Evolutionary conservation across 2,329 filamentous ascomycete species (phyloP), one percentile per base, ranked within the genome.

Genomic region (Aspergillus fijiensis): DNA sequence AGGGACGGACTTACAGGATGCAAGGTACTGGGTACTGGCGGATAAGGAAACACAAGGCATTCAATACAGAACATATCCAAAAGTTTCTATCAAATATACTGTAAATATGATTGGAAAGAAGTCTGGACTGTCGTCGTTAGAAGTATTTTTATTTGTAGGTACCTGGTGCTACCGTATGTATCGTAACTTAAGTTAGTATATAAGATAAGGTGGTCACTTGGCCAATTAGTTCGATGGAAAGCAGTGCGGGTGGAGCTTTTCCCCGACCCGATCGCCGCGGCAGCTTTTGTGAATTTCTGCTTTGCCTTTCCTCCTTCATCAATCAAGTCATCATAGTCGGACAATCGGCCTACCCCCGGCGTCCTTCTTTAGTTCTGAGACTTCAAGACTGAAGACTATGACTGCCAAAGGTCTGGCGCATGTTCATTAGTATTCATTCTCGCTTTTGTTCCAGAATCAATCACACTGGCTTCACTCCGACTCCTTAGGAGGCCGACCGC

Each of bases 401-500:
- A 42, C 23, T 54, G 35, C 49, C 29, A 9, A 12, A 12, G 11
- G 16, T 16, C 42, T n/a, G 12, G 6, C 16, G 55, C 21, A 10
- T 21, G 29, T 60, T 47, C 47, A 42, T 56, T 58, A 51, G 49
- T 31, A 47, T 27, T 39, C 25, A 6, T 23, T 50, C 27, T 23
- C 56, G 12, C 21, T 3, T 31, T 33, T 51, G 23, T 52, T 35
- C 45, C 6, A 19, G 49, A 27, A 39, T 19, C 64, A 68, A 69
- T 61, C 74, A 76, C 68, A 59, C 76, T 76, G 74, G 74, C 74
- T 74, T 74, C 69, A 63, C 58, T 71, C 64, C 64, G 60, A 48
- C 62, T 66, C 59, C 62, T 68, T 68, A 68, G 70, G 67, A 69
- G 67, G 64, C 66, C 71, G 58, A 61, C 69, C 63, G 62, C 65